Evolutionary conservation across 768 basidiomycete species (phyloP), one percentile per base, ranked within the genome.

Genomic region (Aureoboletus auriporus): DNA sequence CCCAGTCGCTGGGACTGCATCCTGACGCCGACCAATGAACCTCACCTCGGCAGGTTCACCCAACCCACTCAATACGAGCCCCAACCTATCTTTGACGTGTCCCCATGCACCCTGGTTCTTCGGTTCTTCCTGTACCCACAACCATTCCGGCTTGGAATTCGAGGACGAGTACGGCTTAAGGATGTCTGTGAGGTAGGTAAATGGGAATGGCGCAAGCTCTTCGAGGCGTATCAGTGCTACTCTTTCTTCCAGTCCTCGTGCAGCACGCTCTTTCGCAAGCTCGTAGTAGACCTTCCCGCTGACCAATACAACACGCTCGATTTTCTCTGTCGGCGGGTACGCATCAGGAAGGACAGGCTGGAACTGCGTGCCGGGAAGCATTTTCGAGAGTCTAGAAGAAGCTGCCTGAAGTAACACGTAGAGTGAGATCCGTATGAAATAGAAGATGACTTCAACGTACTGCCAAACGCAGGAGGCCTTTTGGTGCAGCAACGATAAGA

Each of bases 251-350:
- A 84, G 62, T 1, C 69, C 69, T 0, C 70, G 64, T 5, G 73
- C 65, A 31, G 79, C 68, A 7, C 90, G 81, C 48, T 86, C 80
- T 54, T 86, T 89, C 52, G 77, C 68, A 12, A 95, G 80, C 17
- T 93, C 90, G 67, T 94, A 94, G 69, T 90, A 95, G 2, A 92
- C 65, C 70, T 95, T 95, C 11, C 93, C 93, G 0, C 83, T 78
- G 42, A 91, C 71, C 37, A 93, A 62, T 23, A 92, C 72, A n/a
- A 95, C 73, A 4, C 86, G 81, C 53, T 80, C 71, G 17, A 79
- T 79, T 11, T 69, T 64, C 3, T 58, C 53, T 5, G 63, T 51
- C 49, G 53, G 75, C 57, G 12, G 55, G 43, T 9, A 70, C 38
- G 41, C 7, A 55, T 89, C 87, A 6, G 71, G 66, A 8, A 90